A percentile compares a stretch with the other conserved stretches of the same genome.
Conservation (phyloP, 495 filamentous ascomycete genomes). For the Thermochaetoides thermophila region DNA sequence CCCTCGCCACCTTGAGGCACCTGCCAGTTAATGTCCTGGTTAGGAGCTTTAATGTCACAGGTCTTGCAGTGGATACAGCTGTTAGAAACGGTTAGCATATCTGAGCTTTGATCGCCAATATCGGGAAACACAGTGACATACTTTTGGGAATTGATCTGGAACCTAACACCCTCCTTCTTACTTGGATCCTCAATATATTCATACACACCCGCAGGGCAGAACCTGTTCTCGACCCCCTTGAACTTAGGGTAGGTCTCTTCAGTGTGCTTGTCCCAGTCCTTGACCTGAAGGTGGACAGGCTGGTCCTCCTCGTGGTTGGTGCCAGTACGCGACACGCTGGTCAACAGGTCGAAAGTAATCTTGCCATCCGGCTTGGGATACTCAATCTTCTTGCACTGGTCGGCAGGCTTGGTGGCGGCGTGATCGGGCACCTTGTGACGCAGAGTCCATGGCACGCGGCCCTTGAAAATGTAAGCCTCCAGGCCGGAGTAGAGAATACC, state of each 20-base stretch:
- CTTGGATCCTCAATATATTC: slow-evolving; percentile 89
- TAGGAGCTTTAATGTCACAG: slow-evolving; percentile 94
- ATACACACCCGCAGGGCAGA: slow-evolving; percentile 97
- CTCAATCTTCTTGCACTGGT: slow-evolving; percentile 72
- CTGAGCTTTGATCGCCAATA: not conserved
- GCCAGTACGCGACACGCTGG: slow-evolving; percentile 80
- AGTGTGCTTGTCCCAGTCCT: slow-evolving; percentile 86
- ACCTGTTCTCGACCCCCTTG: slow-evolving; percentile 91
- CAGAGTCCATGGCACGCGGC: slow-evolving; percentile 81
- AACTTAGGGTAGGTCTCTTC: slow-evolving; percentile 69
- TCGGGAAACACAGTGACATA: slow-evolving; percentile 33
- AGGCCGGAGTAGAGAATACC: slow-evolving; percentile 88
- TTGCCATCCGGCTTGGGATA: slow-evolving; percentile 94
- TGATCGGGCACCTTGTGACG: slow-evolving; percentile 64
- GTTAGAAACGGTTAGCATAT: slow-evolving; percentile 1
- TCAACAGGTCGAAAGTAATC: slow-evolving; percentile 90
- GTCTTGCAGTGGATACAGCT: slow-evolving; percentile 99
- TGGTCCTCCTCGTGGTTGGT: slow-evolving; percentile 99
- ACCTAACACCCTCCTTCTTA: slow-evolving; percentile 72
- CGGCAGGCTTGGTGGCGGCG: slow-evolving; percentile 66
- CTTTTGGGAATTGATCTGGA: slow-evolving; percentile 98
- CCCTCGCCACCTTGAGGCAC: slow-evolving; percentile 93
- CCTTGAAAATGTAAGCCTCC: slow-evolving; percentile 77
- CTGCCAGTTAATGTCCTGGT: slow-evolving; percentile 94
- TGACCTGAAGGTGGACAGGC: slow-evolving; percentile 85